Conservation (phyloP, 345 rosid genomes). For the Eucalyptus cladocalyx region DNA sequence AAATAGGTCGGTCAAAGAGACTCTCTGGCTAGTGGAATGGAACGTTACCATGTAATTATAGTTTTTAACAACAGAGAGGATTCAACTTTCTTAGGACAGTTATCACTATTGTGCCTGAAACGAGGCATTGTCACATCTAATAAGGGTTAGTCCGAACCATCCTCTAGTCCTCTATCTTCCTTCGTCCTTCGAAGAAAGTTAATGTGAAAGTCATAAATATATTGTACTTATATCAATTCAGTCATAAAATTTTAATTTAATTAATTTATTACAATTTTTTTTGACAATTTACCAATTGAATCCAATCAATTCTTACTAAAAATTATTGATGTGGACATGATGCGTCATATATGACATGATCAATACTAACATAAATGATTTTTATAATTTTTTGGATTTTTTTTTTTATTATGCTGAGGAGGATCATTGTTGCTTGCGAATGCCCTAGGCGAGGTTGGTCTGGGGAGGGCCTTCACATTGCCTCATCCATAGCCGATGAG, state of each 20-base stretch:
- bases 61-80: not conserved
- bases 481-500: fast-evolving
- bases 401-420: no score
- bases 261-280: fast-evolving
- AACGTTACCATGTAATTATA: not conserved
- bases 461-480: not conserved
- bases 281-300: no score
- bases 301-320: fast-evolving
- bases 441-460: no score
- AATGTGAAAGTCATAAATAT: fast-evolving
- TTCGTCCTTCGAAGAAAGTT: not conserved
- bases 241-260: no score
- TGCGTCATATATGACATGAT: fast-evolving
- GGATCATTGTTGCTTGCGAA: no score
- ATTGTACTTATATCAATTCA: no score
- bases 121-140: not conserved
- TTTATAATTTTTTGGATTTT: no score
- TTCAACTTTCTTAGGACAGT: not conserved
- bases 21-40: not conserved
- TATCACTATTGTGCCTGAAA: not conserved
- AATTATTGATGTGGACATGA: no score
- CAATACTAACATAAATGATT: fast-evolving
- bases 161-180: fast-evolving
- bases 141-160: not conserved
- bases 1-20: not conserved